These are phyloP conservation scores for Pseudopithomyces chartarum DNA, from an alignment of 2,329 filamentous ascomycete species.

Conservation along the genomic window DNA sequence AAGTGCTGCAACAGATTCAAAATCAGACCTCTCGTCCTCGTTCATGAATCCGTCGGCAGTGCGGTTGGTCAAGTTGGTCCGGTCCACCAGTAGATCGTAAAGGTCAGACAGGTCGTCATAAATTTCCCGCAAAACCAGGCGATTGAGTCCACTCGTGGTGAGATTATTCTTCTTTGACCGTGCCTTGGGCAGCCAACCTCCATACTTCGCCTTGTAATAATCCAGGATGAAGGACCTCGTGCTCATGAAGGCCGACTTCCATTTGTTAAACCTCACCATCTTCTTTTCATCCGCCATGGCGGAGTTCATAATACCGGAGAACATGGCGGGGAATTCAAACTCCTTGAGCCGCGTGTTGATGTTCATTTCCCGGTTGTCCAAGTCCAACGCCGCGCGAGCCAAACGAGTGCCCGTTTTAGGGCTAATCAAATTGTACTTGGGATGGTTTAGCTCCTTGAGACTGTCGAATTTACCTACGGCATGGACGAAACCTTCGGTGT, in stretches of 20 bases:
- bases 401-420: constrained; percentile 75
- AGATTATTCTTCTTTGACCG: constrained; percentile 91
- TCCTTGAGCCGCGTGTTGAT: constrained; percentile 77
- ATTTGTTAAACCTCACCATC: constrained; percentile 79
- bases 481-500: constrained; percentile 90
- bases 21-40: constrained; percentile 56
- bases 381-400: constrained; percentile 79
- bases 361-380: constrained; percentile 72
- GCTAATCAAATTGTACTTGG: constrained; percentile 73
- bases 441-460: constrained; percentile 70
- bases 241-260: constrained; percentile 74
- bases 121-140: constrained; percentile 77
- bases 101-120: constrained; percentile 85
- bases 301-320: constrained; percentile 84
- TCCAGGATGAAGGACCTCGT: constrained; percentile 75
- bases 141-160: constrained; percentile 83
- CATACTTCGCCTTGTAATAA: constrained; percentile 71
- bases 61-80: constrained; percentile 76
- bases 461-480: constrained; percentile 83
- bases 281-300: constrained; percentile 78
- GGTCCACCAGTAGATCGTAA: constrained; percentile 88
- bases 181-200: constrained; percentile 89
- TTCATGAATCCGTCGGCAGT: constrained; percentile 71
- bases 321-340: constrained; percentile 90
- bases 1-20: constrained; percentile 63